These are phyloP conservation scores for Porcisia hertigi DNA, from an alignment of 208 protist species.

Conservation along the genomic window DNA sequence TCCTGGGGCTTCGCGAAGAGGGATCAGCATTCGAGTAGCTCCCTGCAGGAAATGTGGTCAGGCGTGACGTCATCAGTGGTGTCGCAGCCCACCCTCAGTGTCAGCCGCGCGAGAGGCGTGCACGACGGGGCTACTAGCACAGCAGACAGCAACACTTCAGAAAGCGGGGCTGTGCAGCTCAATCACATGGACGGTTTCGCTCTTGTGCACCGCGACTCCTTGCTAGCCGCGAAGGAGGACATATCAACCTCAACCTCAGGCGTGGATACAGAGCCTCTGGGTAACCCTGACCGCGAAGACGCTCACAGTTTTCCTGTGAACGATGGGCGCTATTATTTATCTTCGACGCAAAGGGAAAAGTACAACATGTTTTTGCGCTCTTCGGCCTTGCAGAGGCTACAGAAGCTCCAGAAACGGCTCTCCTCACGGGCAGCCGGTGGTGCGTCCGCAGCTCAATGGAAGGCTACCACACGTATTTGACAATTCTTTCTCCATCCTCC, in stretches of 20 bases:
- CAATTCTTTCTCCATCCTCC: background rate
- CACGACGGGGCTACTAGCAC: background rate
- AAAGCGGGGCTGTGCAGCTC: background rate
- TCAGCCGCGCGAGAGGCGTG: too few species aligned
- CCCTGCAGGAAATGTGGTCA: background rate
- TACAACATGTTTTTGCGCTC: constrained; percentile 58
- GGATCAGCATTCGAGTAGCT: too few species aligned
- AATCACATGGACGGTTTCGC: background rate
- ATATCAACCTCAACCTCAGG: background rate
- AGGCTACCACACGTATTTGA: background rate
- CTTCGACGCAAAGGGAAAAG: constrained; percentile 26
- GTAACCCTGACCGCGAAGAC: background rate
- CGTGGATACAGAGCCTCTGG: background rate
- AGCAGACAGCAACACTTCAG: background rate
- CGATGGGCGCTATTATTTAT: constrained; percentile 23
- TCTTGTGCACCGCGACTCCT: background rate
- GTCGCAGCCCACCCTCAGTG: background rate
- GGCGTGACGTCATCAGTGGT: background rate
- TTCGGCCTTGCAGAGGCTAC: constrained; percentile 39
- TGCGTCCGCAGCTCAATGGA: background rate
- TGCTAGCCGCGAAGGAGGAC: background rate
- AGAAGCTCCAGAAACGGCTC: constrained; percentile 15
- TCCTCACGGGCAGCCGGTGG: background rate
- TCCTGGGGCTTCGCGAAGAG: background rate
- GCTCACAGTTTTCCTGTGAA: background rate